These are phyloP conservation scores for Malassezia sympodialis DNA, from an alignment of 1,284 basidiomycete species.

Conservation along the genomic window DNA sequence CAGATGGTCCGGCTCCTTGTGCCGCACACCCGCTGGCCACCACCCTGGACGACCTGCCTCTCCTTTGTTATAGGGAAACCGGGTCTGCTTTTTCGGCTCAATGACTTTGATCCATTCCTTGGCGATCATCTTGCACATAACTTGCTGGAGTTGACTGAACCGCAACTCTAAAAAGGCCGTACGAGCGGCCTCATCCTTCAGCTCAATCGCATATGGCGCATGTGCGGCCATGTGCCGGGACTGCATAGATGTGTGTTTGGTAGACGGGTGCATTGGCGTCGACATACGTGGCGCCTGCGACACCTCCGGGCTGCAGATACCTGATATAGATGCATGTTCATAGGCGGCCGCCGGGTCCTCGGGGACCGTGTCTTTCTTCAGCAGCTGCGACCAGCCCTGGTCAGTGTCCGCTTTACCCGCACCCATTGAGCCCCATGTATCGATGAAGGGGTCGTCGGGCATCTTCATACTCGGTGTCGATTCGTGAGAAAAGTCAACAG, in stretches of 20 bases:
- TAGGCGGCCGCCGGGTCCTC: background rate
- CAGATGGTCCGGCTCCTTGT: constrained; percentile 55
- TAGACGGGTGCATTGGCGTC: constrained; percentile 3
- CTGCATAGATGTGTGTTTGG: background rate
- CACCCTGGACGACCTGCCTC: constrained; percentile 52
- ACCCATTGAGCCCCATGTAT: background rate
- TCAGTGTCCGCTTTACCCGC: background rate
- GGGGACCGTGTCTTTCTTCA: background rate
- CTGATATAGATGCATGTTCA: background rate
- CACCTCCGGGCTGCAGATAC: background rate
- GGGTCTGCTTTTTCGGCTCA: constrained; percentile 55
- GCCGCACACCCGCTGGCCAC: constrained; percentile 53
- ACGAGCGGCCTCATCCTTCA: constrained; percentile 21
- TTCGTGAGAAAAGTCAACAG: background rate
- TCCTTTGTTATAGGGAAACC: constrained; percentile 53
- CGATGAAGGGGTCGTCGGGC: constrained; percentile 15
- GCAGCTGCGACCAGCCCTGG: background rate
- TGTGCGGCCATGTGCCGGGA: background rate
- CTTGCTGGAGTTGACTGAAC: constrained; percentile 51
- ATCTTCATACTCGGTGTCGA: background rate
- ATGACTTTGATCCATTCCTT: constrained; percentile 52
- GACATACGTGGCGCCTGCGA: background rate
- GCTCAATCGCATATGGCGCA: constrained; percentile 3
- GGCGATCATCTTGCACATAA: constrained; percentile 53
- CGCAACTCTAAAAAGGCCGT: constrained; percentile 44